These are phyloP conservation scores for Penicillium subrubescens DNA, from an alignment of 495 filamentous ascomycete genomes.

Conservation along the genomic window DNA sequence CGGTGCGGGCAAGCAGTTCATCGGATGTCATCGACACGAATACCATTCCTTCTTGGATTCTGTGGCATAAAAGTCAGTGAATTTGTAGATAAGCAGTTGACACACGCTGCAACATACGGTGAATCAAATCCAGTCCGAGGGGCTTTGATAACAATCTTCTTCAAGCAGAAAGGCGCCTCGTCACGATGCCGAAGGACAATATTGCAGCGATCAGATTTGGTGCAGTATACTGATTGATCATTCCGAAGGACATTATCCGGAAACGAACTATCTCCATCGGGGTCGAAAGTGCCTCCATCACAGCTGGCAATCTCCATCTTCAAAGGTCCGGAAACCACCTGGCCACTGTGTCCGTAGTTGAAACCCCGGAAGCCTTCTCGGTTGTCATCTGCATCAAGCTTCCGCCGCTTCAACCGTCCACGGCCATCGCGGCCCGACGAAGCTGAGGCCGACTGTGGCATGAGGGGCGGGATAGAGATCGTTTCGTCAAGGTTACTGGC, in stretches of 20 bases:
- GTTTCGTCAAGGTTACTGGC: constrained; percentile 36
- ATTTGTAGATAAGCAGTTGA: constrained; percentile 8
- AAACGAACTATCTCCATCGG: constrained; percentile 56
- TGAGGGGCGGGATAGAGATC: constrained; percentile 44
- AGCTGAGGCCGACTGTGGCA: constrained; percentile 29
- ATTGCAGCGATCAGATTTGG: constrained; percentile 79
- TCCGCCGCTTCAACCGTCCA: constrained; percentile 69
- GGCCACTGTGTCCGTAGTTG: constrained; percentile 79
- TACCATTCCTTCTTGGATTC: constrained; percentile 90
- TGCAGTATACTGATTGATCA: constrained; percentile 86
- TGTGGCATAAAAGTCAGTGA: constrained; percentile 36
- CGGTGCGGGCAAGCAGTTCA: constrained; percentile 72
- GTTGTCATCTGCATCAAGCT: constrained; percentile 65
- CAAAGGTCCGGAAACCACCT: constrained; percentile 76
- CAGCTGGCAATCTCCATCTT: constrained; percentile 87
- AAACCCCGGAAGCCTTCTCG: constrained; percentile 58
- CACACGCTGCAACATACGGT: constrained; percentile 62
- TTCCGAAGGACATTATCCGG: constrained; percentile 82
- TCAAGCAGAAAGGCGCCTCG: constrained; percentile 73
- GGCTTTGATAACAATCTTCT: constrained; percentile 85
- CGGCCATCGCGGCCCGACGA: constrained; percentile 31
- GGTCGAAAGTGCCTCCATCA: constrained; percentile 79
- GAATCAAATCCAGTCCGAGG: constrained; percentile 79
- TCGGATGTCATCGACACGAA: constrained; percentile 84
- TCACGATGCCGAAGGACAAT: constrained; percentile 80